Base-by-base conservation (phyloP, 768 basidiomycete species). In the Wakefieldia striispora region DNA sequence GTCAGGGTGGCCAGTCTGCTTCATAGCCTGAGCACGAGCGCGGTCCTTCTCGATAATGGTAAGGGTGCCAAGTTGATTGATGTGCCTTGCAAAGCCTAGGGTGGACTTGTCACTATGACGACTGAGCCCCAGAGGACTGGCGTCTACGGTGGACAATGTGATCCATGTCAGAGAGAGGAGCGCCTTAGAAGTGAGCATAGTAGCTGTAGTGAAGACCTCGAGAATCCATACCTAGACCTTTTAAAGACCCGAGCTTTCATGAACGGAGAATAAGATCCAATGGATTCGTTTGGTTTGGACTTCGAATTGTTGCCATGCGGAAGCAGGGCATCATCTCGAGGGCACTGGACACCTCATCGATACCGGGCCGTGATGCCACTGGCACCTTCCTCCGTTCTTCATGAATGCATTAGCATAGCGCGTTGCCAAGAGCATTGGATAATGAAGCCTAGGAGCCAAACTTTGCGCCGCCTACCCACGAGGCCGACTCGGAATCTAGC, bases 21-120 rank as follows among this genome's bases (percentile, higher is more conserved):
- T 40, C 47, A 57, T 43, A 11, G 34, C 37, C 17, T 47, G 42
- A 21, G 35, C 50, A n/a, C 58, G 55, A 39, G 58, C 52, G 23
- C 50, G 45, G 45, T 61, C 59, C 33, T 38, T 42, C 1, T 43
- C 55, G 34, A 58, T 52, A 36, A 59, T 43, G 33, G 33, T 57
- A 7, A 41, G 17, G 17, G 20, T 29, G n/a, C 55, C 57, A 6
- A 37, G 35, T 3, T 11, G 38, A 6, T 56, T 65, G 27, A 62
- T 19, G 14, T 17, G 51, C 11, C 51, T 48, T 14, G 43, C 21
- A 20, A 67, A 49, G 13, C 9, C 5, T 36, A 65, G 55, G 8
- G 55, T 47, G 10, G 36, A 11, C 42, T 47, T 57, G 40, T 47
- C 43, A 14, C 26, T 36, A 9, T 16, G 19, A 40, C 41, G 47